Evolutionary conservation across 2,329 filamentous ascomycete species (phyloP).

Genomic region (Metarhizium humberi): DNA sequence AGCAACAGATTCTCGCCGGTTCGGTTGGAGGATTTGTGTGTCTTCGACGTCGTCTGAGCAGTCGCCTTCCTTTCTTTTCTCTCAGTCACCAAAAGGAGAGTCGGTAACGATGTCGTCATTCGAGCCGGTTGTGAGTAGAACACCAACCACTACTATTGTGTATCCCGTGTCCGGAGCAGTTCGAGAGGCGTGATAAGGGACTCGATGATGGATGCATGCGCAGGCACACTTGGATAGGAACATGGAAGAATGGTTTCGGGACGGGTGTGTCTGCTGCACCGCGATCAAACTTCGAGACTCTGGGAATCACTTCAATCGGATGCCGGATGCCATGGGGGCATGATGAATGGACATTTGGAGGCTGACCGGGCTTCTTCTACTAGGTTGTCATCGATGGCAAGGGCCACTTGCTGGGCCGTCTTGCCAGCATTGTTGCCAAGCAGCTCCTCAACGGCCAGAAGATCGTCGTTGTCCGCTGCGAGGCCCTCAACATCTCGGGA

Average conservation of each 20-base stretch:
- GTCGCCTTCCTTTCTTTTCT: slow-evolving; percentile 21
- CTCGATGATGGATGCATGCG: slow-evolving; percentile 3
- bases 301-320: neutral
- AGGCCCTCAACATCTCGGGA: slow-evolving; percentile 99
- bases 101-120: slow-evolving; percentile 52
- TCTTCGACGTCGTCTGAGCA: slow-evolving; percentile 23
- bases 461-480: slow-evolving; percentile 97
- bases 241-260: neutral
- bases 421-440: slow-evolving; percentile 97
- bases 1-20: slow-evolving; percentile 29
- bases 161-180: slow-evolving; percentile 3
- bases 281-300: neutral
- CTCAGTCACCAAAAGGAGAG: slow-evolving; percentile 23
- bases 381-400: slow-evolving; percentile 99
- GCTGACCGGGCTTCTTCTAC: slow-evolving; percentile 14
- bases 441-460: slow-evolving; percentile 98
- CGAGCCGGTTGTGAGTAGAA: slow-evolving; percentile 58
- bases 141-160: neutral
- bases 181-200: slow-evolving; percentile 3
- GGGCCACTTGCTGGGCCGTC: slow-evolving; percentile 98
- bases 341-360: slow-evolving; percentile 9
- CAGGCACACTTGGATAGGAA: slow-evolving; percentile 4
- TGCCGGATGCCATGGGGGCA: neutral
- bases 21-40: slow-evolving; percentile 28
- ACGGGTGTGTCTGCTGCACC: slow-evolving; percentile 3